These are phyloP conservation scores for Chalciporus sp. DNA, from an alignment of 1,284 basidiomycete genomes.

Conservation along the genomic window DNA sequence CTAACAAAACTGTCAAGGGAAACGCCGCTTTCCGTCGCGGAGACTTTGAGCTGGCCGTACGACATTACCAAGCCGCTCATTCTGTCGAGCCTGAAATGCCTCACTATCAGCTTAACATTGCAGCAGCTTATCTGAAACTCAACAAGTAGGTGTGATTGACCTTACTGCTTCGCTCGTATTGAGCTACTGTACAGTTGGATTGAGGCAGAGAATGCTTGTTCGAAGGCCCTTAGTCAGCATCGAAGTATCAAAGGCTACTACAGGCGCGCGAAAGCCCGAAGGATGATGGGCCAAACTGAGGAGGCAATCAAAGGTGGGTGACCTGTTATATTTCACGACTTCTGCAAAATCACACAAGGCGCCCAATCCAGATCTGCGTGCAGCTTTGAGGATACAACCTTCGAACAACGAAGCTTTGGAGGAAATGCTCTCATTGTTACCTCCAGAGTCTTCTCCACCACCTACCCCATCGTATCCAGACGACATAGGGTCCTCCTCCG, in stretches of 20 bases:
- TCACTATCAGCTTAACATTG: slow-evolving; percentile 71
- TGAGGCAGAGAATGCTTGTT: slow-evolving; percentile 67
- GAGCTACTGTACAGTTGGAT: slow-evolving; percentile 53
- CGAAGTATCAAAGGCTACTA: slow-evolving; percentile 66
- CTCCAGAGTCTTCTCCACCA: slow-evolving; percentile 27
- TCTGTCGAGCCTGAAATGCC: slow-evolving; percentile 68
- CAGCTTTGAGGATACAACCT: slow-evolving; percentile 60
- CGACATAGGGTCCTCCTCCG: slow-evolving; percentile 27
- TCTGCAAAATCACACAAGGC: not conserved
- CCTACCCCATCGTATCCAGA: slow-evolving; percentile 25
- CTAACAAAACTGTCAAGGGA: slow-evolving; percentile 44
- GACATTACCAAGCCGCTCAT: slow-evolving; percentile 58
- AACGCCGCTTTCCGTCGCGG: slow-evolving; percentile 65
- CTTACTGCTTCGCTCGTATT: slow-evolving; percentile 14
- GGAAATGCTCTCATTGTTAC: slow-evolving; percentile 50
- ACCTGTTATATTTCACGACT: not conserved
- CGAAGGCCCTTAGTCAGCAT: slow-evolving; percentile 61
- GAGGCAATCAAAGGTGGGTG: slow-evolving; percentile 62
- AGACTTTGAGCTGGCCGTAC: slow-evolving; percentile 54
- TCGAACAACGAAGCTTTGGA: slow-evolving; percentile 57
- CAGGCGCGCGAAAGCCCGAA: slow-evolving; percentile 63
- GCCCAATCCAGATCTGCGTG: slow-evolving; percentile 51
- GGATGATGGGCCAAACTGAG: slow-evolving; percentile 55
- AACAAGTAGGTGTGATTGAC: slow-evolving; percentile 48
- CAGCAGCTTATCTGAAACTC: slow-evolving; percentile 68